These are phyloP conservation scores for Aureobasidium zeae DNA, from an alignment of 2,329 filamentous ascomycete genomes.

Conservation along the genomic window DNA sequence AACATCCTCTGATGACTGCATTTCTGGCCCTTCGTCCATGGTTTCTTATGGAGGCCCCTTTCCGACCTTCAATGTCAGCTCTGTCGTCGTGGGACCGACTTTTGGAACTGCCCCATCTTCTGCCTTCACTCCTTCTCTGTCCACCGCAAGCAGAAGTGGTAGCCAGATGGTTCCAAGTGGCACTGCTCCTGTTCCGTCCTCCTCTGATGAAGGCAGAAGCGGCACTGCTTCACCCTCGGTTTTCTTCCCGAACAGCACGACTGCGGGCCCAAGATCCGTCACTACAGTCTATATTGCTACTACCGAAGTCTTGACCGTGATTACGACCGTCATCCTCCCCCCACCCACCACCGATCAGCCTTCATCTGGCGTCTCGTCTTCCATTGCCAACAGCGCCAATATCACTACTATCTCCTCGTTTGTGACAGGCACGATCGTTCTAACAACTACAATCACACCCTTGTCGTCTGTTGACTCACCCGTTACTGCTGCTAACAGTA, in stretches of 20 bases:
- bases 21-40: not conserved
- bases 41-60: conserved; percentile 8
- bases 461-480: conserved; percentile 25
- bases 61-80: conserved; percentile 7
- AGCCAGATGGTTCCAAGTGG: too few relatives aligned
- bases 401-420: conserved; percentile 11
- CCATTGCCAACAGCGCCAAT: conserved; percentile 6
- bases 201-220: conserved; percentile 5
- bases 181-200: conserved; percentile 4
- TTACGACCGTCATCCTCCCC: conserved; percentile 8
- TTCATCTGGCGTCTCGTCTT: conserved; percentile 1
- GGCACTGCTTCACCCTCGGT: conserved; percentile 1
- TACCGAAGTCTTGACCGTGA: conserved; percentile 10
- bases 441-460: conserved; percentile 20
- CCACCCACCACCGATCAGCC: not conserved
- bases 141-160: conserved; percentile 6
- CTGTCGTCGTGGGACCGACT: conserved; percentile 1
- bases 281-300: conserved; percentile 11
- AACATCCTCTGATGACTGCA: conserved; percentile 7
- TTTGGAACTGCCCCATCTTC: conserved; percentile 10
- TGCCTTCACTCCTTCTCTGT: not conserved
- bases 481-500: conserved; percentile 17
- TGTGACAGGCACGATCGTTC: conserved; percentile 6
- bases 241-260: not conserved
- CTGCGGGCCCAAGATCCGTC: not conserved